Base-by-base conservation (phyloP, 208 protist genomes). In the Kentomonas sorsogonicus region DNA sequence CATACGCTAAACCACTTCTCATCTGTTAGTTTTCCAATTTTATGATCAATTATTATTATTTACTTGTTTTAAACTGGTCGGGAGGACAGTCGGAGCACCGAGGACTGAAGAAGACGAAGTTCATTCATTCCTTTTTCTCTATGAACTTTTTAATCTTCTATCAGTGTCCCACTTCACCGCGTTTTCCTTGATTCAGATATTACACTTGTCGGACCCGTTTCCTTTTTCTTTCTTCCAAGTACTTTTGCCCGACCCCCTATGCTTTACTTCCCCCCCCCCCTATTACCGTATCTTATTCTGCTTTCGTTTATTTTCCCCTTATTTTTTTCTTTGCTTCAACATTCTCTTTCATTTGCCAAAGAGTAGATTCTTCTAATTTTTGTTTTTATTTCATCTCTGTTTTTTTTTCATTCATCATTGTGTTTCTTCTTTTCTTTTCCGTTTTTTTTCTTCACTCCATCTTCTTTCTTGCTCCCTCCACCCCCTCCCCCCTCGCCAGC, bases 401-500 rank as follows among this genome's bases (percentile, higher is more conserved):
- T 25, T 31, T 31, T 47, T 57, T 29, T 27, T 47, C 6, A 13
- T 45, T 0, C 2, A 30, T 52, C 26, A n/a, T 13, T 43, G 18
- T 29, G 15, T 30, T 23, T 47, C 38, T 56, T 56, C 15, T 56
- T 45, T 45, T 2, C 52, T n/a, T 22, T 56, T 46, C 36, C n/a
- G 43, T 67, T 51, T 46, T 33, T 55, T 53, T 55, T 43, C 25
- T 45, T 53, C 15, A 33, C 6, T 31, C 23, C 23, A 5, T 34
- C 27, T 51, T 23, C 23, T 53, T 2, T 27, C 25, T n/a, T 44
- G 13, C 30, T 40, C 31, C 39, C 18, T 60, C 27, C 27, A 6
- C 11, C 40, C 15, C 7, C 13, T 51, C 5, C 48, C 27, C 18
- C 7, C 5, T 38, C 11, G 33, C 11, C 5, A 11, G 7, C 11